Base-by-base conservation (phyloP, 2,329 filamentous ascomycete genomes). In the Calonectria pseudoreteaudii region DNA sequence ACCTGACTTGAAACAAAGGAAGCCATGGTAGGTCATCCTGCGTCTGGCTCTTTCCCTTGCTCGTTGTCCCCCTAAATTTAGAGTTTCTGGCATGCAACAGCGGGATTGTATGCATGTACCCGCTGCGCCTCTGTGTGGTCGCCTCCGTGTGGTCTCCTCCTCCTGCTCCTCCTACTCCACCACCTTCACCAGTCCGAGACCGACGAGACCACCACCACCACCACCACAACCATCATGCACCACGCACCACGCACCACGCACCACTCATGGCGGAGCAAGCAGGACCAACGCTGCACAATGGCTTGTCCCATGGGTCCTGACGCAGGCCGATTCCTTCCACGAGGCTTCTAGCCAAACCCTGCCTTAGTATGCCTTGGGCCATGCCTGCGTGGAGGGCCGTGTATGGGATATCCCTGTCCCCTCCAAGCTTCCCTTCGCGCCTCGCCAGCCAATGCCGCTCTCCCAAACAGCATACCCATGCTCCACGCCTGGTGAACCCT, bases 51-150 rank as follows among this genome's bases (percentile, higher is more conserved):
- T 9, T 13, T 34, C 52, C 52, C 30, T 18, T 56, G 52, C 28
- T 34, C 30, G 8, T 3, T 23, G 8, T 47, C 44, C n/a, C 56
- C 36, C 56, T 38, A 62, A 26, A 41, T 62, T 62, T 62, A 62
- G 56, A 62, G 56, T 62, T 62, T 28, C 44, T 23, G 18, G 36
- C 34, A 62, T 62, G 56, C 56, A 62, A 62, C 56, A 41, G 56
- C 56, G 56, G 56, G 56, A 62, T 62, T 62, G 31, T 62, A 62
- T 62, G 56, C 26, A 62, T 20, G 56, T 62, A 38, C 56, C 56
- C 56, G 56, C 56, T 62, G 56, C 56, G 56, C 56, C 56, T 62
- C 31, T 5, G 10, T 44, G 7, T 9, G 16, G 0, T 7, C 3
- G 41, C n/a, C 38, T 44, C 38, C 14, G n/a, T n/a, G n/a, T n/a